Evolutionary conservation across 2,329 filamentous ascomycete species (phyloP).

Genomic region (Chrysosporium keratinophilum): DNA sequence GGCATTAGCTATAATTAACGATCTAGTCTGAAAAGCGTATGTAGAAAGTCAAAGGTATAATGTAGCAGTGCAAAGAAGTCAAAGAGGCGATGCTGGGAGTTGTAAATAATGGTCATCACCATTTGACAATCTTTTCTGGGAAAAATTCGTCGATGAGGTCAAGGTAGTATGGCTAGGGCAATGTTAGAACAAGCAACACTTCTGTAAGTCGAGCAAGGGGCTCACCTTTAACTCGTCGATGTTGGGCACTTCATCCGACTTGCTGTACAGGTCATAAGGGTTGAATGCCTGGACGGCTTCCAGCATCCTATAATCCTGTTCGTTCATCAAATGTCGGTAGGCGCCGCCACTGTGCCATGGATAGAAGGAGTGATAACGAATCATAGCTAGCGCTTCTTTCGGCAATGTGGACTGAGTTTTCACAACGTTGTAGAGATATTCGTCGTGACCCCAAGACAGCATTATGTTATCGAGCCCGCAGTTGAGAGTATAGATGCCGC

Average conservation of each 20-base stretch:
- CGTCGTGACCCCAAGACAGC: constrained; percentile 65
- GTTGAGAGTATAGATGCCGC: constrained; percentile 68
- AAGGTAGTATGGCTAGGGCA: constrained; percentile 24
- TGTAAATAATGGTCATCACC: constrained; percentile 36
- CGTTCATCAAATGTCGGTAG: constrained; percentile 72
- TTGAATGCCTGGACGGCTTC: constrained; percentile 79
- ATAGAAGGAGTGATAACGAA: constrained; percentile 87
- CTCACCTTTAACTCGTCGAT: constrained; percentile 64
- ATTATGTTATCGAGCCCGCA: constrained; percentile 82
- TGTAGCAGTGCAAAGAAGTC: too few relatives aligned
- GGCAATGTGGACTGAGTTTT: constrained; percentile 73
- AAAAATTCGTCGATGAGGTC: constrained; percentile 61
- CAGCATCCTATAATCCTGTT: constrained; percentile 69
- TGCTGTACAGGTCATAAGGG: constrained; percentile 85
- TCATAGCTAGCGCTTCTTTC: constrained; percentile 78
- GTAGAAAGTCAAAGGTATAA: too few relatives aligned
- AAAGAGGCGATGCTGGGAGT: background rate
- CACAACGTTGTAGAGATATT: constrained; percentile 61
- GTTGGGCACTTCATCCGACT: constrained; percentile 70
- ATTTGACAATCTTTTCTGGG: constrained; percentile 52
- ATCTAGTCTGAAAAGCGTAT: too few relatives aligned
- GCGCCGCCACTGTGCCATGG: constrained; percentile 78
- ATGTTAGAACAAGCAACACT: background rate
- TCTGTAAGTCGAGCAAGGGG: constrained; percentile 15
- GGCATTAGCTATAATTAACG: too few relatives aligned